Evolutionary conservation across 2,329 filamentous ascomycete genomes (phyloP).

Genomic region (Chaetomium globosum): DNA sequence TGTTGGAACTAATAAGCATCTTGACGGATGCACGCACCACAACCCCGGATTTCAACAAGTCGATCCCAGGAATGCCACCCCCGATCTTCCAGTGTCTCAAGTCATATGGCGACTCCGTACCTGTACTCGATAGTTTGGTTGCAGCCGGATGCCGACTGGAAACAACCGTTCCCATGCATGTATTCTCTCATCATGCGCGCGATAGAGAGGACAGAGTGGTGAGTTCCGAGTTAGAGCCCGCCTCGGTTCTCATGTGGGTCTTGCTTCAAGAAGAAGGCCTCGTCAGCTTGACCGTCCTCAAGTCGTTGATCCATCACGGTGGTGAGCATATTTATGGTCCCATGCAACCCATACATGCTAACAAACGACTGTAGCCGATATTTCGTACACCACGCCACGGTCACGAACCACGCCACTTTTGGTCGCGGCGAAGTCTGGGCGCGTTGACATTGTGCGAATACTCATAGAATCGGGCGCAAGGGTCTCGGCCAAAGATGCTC

Average conservation of each 20-base stretch:
- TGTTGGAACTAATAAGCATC: slow-evolving; percentile 30
- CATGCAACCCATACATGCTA: not conserved
- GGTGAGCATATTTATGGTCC: slow-evolving; percentile 30
- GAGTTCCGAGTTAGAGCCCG: slow-evolving; percentile 30
- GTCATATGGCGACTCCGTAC: slow-evolving; percentile 31
- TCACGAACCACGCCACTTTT: slow-evolving; percentile 36
- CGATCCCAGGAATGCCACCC: slow-evolving; percentile 33
- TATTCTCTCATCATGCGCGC: slow-evolving; percentile 17
- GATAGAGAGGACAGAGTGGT: slow-evolving; percentile 13
- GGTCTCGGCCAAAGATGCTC: slow-evolving; percentile 33
- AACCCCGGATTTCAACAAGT: slow-evolving; percentile 32
- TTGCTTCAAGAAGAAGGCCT: slow-evolving; percentile 32
- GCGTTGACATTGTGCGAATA: slow-evolving; percentile 31
- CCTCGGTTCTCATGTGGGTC: slow-evolving; percentile 35
- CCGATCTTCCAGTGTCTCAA: slow-evolving; percentile 36
- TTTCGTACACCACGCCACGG: slow-evolving; percentile 34
- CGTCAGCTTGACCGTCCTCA: slow-evolving; percentile 27
- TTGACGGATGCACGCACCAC: slow-evolving; percentile 25
- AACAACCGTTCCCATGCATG: slow-evolving; percentile 30
- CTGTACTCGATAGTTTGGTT: slow-evolving; percentile 31
- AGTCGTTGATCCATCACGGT: slow-evolving; percentile 31
- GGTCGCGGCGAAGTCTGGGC: slow-evolving; percentile 33
- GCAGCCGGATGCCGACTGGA: slow-evolving; percentile 33
- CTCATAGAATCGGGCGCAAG: slow-evolving; percentile 36
- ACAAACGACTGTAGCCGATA: slow-evolving; percentile 30